These are phyloP conservation scores for Stachybotrys echinatus DNA, from an alignment of 2,329 filamentous ascomycete species.

Conservation along the genomic window DNA sequence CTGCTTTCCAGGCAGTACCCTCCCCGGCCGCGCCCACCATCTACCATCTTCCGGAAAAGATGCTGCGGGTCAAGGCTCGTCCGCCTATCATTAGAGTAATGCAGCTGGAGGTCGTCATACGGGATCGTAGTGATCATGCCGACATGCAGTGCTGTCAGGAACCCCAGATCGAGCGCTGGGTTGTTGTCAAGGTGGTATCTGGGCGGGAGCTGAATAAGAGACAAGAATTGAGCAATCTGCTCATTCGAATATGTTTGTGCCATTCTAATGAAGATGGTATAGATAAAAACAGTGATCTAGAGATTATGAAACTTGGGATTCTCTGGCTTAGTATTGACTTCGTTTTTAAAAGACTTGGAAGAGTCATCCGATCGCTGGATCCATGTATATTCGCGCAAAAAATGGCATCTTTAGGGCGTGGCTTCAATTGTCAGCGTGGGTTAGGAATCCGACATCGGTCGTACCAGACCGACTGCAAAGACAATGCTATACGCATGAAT, in stretches of 20 bases:
- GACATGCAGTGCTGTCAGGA: slow-evolving; percentile 33
- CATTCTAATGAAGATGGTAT: slow-evolving; percentile 13
- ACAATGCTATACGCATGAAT: background rate
- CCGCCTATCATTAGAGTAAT: slow-evolving; percentile 37
- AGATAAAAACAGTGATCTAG: no score
- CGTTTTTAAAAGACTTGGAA: background rate
- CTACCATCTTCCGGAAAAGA: slow-evolving; percentile 46
- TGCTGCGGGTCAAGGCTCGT: slow-evolving; percentile 38
- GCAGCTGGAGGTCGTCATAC: slow-evolving; percentile 52
- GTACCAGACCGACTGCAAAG: background rate
- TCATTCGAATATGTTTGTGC: slow-evolving; percentile 19
- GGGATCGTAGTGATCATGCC: slow-evolving; percentile 46
- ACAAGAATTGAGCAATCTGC: slow-evolving; percentile 21
- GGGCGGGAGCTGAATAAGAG: slow-evolving; percentile 18
- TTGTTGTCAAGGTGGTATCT: slow-evolving; percentile 18
- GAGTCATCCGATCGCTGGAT: background rate
- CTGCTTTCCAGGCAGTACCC: slow-evolving; percentile 59
- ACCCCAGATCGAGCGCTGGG: slow-evolving; percentile 18
- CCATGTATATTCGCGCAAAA: background rate
- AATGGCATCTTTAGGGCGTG: background rate
- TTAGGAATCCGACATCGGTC: background rate
- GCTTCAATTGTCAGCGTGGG: background rate
- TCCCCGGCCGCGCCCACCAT: slow-evolving; percentile 35
- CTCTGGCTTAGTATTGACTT: background rate
- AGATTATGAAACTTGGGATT: no score